A percentile compares a stretch with the other conserved stretches of the same genome.
phyloP scores from a whole-genome alignment of 768 basidiomycete species.

The Chalciporus piperatus region DNA sequence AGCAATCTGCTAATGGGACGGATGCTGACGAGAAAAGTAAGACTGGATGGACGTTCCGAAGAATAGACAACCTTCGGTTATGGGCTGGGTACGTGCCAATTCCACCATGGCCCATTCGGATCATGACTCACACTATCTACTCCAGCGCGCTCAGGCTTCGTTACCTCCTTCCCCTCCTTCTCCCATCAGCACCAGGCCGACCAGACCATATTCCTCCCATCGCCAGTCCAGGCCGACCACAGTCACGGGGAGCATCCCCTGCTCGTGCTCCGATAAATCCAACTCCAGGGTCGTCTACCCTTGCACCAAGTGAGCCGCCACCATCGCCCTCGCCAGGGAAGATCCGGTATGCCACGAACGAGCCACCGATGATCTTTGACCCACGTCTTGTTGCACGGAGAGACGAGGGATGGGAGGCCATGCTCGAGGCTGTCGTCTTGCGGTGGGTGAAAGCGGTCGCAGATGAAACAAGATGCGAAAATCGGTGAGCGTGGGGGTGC shows the following conservation, averaged over 20 bases:
- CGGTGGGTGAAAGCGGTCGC: constrained; percentile 70
- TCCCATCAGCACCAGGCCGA: constrained; percentile 42
- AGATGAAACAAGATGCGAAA: constrained; percentile 56
- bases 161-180: constrained; percentile 68
- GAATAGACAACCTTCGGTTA: constrained; percentile 80
- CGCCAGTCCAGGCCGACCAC: constrained; percentile 17
- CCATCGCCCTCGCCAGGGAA: constrained; percentile 33
- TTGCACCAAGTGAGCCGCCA: not conserved
- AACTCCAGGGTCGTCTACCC: not conserved
- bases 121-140: not conserved
- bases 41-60: constrained; percentile 79
- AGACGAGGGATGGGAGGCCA: constrained; percentile 78
- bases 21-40: constrained; percentile 43
- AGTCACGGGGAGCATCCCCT: constrained; percentile 23
- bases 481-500: constrained; percentile 12
- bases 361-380: constrained; percentile 64
- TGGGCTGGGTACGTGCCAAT: constrained; percentile 72
- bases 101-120: too few species aligned
- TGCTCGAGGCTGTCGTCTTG: constrained; percentile 63
- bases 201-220: constrained; percentile 26
- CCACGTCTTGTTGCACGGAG: constrained; percentile 67
- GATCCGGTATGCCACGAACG: constrained; percentile 38
- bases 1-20: constrained; percentile 41
- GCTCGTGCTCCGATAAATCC: constrained; percentile 18
- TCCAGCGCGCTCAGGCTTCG: constrained; percentile 76